These are phyloP conservation scores for Russula compacta DNA, from an alignment of 768 basidiomycete genomes.

Conservation along the genomic window DNA sequence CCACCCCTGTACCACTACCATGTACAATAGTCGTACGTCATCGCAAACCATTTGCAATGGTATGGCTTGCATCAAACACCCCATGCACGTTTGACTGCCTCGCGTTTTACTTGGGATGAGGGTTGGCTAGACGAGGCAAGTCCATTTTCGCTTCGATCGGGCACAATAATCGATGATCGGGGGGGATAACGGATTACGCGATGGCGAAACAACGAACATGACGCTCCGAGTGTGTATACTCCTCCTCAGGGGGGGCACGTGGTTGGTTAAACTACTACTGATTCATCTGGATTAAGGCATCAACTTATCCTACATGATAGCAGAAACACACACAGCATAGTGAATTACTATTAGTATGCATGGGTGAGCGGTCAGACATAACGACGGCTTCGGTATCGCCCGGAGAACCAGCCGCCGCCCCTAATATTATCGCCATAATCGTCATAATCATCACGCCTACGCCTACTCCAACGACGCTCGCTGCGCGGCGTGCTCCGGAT, in stretches of 20 bases:
- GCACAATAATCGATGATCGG: conserved; percentile 11
- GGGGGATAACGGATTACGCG: no score
- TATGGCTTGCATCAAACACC: not conserved
- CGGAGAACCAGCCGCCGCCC: no score
- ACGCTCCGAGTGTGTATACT: no score
- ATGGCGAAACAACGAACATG: no score
- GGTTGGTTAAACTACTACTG: no score
- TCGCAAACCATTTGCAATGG: conserved; percentile 6
- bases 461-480: not conserved
- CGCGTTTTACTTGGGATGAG: not conserved
- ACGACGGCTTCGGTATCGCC: not conserved
- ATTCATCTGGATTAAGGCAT: no score
- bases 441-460: not conserved
- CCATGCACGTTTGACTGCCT: not conserved
- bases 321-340: no score
- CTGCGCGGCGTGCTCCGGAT: conserved; percentile 37
- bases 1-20: conserved; percentile 10
- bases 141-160: not conserved
- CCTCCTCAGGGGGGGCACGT: no score
- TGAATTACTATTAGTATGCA: no score
- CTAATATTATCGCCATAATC: no score
- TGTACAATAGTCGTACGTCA: conserved; percentile 13
- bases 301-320: no score
- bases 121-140: conserved; percentile 11
- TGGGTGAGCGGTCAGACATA: not conserved